Evolutionary conservation across 208 protist genomes (phyloP).

Genomic region (Wallacemonas sp.): DNA sequence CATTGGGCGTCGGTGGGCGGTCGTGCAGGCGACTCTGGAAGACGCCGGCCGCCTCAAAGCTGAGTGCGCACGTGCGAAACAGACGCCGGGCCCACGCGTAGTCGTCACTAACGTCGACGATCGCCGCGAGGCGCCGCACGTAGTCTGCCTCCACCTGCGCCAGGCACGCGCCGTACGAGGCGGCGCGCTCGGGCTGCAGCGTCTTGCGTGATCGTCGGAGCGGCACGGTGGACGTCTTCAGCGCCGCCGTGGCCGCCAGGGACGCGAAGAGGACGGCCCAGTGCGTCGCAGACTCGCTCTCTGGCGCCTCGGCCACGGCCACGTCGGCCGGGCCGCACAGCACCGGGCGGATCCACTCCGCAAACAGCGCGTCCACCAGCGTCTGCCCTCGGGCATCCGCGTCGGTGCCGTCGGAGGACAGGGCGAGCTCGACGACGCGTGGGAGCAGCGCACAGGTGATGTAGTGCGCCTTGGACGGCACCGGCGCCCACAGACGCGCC

Average conservation of each 20-base stretch:
- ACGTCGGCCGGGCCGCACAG: constrained; percentile 11
- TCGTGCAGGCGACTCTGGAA: constrained; percentile 17
- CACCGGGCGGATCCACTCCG: constrained; percentile 31
- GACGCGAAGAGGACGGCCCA: constrained; percentile 21
- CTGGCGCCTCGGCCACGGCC: neutral
- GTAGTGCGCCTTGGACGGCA: constrained; percentile 23
- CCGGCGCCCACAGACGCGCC: constrained; percentile 15
- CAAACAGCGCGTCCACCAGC: neutral
- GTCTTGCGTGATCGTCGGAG: constrained; percentile 16
- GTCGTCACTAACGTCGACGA: neutral
- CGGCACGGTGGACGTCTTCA: constrained; percentile 11
- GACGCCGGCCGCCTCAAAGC: constrained; percentile 36
- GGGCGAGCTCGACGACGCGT: constrained; percentile 49
- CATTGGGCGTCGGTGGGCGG: constrained; percentile 33
- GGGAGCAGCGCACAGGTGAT: constrained; percentile 46
- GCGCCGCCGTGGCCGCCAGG: constrained; percentile 19
- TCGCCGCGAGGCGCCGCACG: neutral
- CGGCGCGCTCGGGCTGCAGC: neutral
- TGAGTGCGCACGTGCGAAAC: constrained; percentile 17
- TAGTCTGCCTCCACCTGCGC: neutral
- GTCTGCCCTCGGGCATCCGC: neutral
- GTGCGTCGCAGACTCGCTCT: neutral
- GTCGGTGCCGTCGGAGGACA: constrained; percentile 1
- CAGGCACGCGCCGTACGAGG: neutral
- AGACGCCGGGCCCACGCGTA: constrained; percentile 23